A percentile compares a stretch with the other conserved stretches of the same genome.
Evolutionary conservation across 2,329 filamentous ascomycete genomes (phyloP).

Genomic region (Whalleya microplaca): DNA sequence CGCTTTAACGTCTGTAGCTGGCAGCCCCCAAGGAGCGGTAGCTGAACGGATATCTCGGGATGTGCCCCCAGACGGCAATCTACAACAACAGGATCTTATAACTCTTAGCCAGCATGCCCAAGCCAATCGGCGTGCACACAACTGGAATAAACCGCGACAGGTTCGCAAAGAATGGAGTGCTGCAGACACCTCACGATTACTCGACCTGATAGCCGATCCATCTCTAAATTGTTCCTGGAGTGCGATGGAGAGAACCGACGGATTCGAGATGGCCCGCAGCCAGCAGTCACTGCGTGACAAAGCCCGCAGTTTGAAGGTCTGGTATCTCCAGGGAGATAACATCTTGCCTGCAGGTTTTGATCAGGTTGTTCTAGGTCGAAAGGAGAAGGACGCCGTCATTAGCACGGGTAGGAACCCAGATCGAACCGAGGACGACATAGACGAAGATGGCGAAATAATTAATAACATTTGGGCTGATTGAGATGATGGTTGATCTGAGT

Average conservation of each 20-base stretch:
- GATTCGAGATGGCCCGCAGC: slow-evolving; percentile 50
- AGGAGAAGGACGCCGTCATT: slow-evolving; percentile 50
- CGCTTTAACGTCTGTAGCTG: slow-evolving; percentile 7
- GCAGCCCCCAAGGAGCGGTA: too few relatives aligned
- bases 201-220: slow-evolving; percentile 45
- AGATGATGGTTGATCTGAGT: not conserved
- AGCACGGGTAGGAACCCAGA: slow-evolving; percentile 52
- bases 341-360: slow-evolving; percentile 54
- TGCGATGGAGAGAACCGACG: slow-evolving; percentile 39
- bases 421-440: slow-evolving; percentile 51
- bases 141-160: slow-evolving; percentile 30
- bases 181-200: slow-evolving; percentile 45
- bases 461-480: slow-evolving; percentile 38
- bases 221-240: slow-evolving; percentile 44
- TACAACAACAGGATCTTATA: slow-evolving; percentile 20
- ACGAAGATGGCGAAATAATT: slow-evolving; percentile 42
- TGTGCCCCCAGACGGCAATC: too few relatives aligned
- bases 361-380: slow-evolving; percentile 51
- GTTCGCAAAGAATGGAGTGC: slow-evolving; percentile 46
- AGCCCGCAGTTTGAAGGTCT: slow-evolving; percentile 60
- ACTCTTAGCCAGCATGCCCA: slow-evolving; percentile 26
- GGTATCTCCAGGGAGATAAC: slow-evolving; percentile 50
- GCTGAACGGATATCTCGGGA: too few relatives aligned
- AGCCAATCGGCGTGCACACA: slow-evolving; percentile 18
- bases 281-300: slow-evolving; percentile 63